Evolutionary conservation across 257 asterid species (phyloP), one percentile per base, ranked within the genome.

Genomic region (Solanum microdontum): DNA sequence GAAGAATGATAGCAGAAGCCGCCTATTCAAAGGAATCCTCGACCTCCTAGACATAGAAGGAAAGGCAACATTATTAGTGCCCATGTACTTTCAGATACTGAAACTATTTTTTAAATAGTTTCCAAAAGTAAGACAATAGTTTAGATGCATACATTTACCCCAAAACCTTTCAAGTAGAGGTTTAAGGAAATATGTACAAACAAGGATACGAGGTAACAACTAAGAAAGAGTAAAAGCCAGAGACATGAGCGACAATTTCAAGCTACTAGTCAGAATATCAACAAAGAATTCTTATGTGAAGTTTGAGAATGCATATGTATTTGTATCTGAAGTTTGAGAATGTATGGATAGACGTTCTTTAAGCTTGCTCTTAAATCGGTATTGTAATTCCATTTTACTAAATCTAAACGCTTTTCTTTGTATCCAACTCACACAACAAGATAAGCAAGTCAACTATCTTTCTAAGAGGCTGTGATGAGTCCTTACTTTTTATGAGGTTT

Each of bases 21-120:
- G 97, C 88, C 91, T 93, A 86, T 93, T 96, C 40, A 97, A 86
- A 34, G 98, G 98, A 90, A 91, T 91, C 87, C 98, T 92, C 76
- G 86, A 66, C 90, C 95, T 93, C 92, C 99, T 97, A 94, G 92
- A 93, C 86, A 73, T 36, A 62, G 85, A 48, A 82, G 66, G 69
- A 60, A 82, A 9, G 19, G 40, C 60, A 30, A 28, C 37, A 82
- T 28, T 45, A 82, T 48, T 82, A 48, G 69, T 28, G 69, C 66
- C 66, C 37, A 14, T 77, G 64, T 45, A 43, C 66, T 43, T 79
- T 48, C 66, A 43, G 84, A 14, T 79, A 77, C 21, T 24, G 84
- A 77, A 24, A 13, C 21, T 6, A 40, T 24, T 24, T 76, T n/a
- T 7, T 4, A 14, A 45, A 15, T 40, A 80, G 6, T 30, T 28